Evolutionary conservation across 805 yeast genomes (phyloP).

Genomic region (Wickerhamiella sergipiensis): DNA sequence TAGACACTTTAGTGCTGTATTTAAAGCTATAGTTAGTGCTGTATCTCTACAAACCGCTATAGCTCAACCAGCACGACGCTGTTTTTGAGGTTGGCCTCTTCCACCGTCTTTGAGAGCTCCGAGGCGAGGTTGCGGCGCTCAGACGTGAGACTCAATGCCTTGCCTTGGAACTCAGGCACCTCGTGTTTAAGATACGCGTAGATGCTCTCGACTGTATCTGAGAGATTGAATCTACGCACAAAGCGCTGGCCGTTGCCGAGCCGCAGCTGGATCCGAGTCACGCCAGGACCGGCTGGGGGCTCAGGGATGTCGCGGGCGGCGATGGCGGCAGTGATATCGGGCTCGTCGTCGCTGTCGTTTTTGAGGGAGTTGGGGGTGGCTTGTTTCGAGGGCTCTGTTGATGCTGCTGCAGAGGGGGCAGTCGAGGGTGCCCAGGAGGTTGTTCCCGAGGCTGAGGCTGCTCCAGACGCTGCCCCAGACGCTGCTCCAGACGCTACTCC

Average conservation of each 20-base stretch:
- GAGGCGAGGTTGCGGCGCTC: conserved; percentile 46
- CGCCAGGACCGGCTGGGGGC: conserved; percentile 42
- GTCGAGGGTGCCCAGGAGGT: no score
- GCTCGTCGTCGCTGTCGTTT: conserved; percentile 6
- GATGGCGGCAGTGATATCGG: conserved; percentile 40
- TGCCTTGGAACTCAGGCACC: conserved; percentile 31
- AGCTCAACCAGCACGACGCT: conserved; percentile 65
- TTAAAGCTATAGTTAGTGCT: no score
- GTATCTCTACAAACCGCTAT: conserved; percentile 6
- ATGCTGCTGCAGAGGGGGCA: no score
- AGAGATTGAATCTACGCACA: conserved; percentile 50
- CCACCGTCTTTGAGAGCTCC: conserved; percentile 43
- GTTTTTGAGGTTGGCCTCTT: conserved; percentile 66
- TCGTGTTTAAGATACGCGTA: conserved; percentile 56
- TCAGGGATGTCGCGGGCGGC: conserved; percentile 42
- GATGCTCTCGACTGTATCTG: conserved; percentile 44
- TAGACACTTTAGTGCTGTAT: not conserved
- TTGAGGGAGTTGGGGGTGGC: not conserved
- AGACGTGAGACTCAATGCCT: conserved; percentile 41
- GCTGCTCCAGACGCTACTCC: not conserved
- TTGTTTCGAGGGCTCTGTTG: no score
- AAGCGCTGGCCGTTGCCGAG: conserved; percentile 76
- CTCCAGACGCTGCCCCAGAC: not conserved
- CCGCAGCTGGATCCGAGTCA: conserved; percentile 71
- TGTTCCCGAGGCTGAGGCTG: no score